Base-by-base conservation (phyloP, 352 stramenopile genomes). In the Phytophthora pseudosyringae region DNA sequence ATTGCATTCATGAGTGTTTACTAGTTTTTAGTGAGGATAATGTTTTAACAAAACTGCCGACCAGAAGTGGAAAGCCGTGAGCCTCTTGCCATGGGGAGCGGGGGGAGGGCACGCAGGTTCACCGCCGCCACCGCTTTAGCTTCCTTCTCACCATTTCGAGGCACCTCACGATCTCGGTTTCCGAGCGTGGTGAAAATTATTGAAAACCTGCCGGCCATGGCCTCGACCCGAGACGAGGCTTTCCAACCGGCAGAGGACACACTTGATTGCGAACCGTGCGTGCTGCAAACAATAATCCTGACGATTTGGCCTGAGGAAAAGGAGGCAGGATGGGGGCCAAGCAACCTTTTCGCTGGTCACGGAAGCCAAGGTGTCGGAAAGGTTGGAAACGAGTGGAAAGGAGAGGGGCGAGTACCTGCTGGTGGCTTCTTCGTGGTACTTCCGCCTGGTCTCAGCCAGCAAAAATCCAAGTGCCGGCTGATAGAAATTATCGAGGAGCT, bases 231-330 rank as follows among this genome's bases (percentile, higher is more conserved):
- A 49, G 13, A 45, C 39, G 39, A 12, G 43, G 36, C 52, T 64
- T 53, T 63, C 60, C 60, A 51, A 2, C 12, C 26, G 11, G 21
- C 3, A n/a, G 28, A 11, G 40, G n/a, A 0, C 5, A 3, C 35
- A 11, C 5, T 33, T 4, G 60, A 64, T 69, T 69, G 61, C 45
- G 31, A 47, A 5, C 6, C 1, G 5, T 31, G 4, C 31, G 16
- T 11, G 25, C 38, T 39, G 59, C 51, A 48, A 69, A 46, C 53
- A 65, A 43, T 60, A 69, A 69, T 65, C 55, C 16, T 44, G 10
- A 33, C 32, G 61, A 69, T 64, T 53, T 46, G 61, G 46, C 29
- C 44, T 8, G 46, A 29, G 35, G 56, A 40, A 33, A 54, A 16
- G 29, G 53, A n/a, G 41, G 49, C 5, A 65, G 18, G 38, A 57